Evolutionary conservation across 169 alveolate genomes (phyloP), one percentile per base, ranked within the genome.

Genomic region (Eimeria tenella): DNA sequence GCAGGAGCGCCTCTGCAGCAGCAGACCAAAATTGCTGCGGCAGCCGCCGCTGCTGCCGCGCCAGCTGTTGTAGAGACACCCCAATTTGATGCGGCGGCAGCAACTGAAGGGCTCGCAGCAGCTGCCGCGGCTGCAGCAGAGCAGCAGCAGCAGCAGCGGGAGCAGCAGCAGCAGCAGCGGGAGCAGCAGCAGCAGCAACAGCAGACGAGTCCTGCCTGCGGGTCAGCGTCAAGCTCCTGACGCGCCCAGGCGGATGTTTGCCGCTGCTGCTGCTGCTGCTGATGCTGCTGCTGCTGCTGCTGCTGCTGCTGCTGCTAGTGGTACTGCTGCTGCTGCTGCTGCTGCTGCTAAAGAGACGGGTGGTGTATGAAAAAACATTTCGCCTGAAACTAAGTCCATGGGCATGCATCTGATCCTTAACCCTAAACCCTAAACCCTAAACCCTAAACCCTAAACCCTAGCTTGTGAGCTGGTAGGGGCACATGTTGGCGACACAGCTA

Each of bases 1-100:
- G 15, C 82, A 71, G 5, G 19, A 71, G 82, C 58, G 82, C 55
- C 52, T 71, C 82, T n/a, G 82, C 82, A 71, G 82, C 82, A 71
- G 82, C 82, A 25, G 23, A 7, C 82, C 82, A 71, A 52, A 71
- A 71, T 0, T 42, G 50, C 82, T 23, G 58, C 58, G 82, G 55
- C 58, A 42, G 82, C 58, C 82, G 21, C 19, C 52, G 19, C 52
- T 31, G 56, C 56, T 71, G 82, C 19, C 82, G 19, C 19, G 56
- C 50, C 82, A 71, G 55, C 82, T 71, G 58, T 55, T 71, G 82
- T 52, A 71, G 82, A 15, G 82, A 71, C 21, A 71, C 58, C 6
- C 58, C 50, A 31, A 71, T 23, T 52, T 71, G 82, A 21, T 71
- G 82, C 55, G 82, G 56, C 19, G 82, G 82, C 82, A 71, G 55